A percentile compares a stretch with the other conserved stretches of the same genome.
Conservation (phyloP, 2,329 filamentous ascomycete species). For the Clonostachys rhizophaga region DNA sequence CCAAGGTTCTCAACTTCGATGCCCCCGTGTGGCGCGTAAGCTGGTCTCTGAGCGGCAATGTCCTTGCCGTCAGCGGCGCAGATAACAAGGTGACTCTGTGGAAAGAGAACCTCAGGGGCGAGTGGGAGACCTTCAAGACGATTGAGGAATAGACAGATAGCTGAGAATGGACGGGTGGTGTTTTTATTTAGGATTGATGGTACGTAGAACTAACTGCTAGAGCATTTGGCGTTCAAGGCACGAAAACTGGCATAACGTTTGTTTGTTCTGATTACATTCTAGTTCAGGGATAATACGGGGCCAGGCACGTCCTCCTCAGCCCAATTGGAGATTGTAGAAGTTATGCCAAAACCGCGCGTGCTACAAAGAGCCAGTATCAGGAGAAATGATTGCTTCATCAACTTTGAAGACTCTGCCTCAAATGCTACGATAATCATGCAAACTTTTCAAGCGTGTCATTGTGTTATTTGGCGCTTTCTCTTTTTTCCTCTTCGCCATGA, state of each 20-base stretch:
- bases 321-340: no score
- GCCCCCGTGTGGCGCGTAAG: conserved; percentile 91
- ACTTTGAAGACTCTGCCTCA: no score
- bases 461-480: no score
- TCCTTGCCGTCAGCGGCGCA: conserved; percentile 85
- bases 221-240: conserved; percentile 29
- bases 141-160: conserved; percentile 69
- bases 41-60: conserved; percentile 96
- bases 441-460: no score
- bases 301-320: no score
- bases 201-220: not conserved
- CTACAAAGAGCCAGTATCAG: no score
- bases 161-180: not conserved
- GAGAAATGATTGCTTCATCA: no score
- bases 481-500: no score
- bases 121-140: conserved; percentile 96
- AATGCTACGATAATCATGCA: no score
- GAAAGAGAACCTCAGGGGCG: conserved; percentile 96
- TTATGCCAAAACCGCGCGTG: no score
- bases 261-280: conserved; percentile 2
- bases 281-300: no score
- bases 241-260: conserved; percentile 9
- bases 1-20: conserved; percentile 83
- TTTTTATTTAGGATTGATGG: not conserved
- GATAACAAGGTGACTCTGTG: conserved; percentile 97